A percentile compares a stretch with the other conserved stretches of the same genome.
Conservation (phyloP, 345 rosid genomes). For the Garcia nutans region DNA sequence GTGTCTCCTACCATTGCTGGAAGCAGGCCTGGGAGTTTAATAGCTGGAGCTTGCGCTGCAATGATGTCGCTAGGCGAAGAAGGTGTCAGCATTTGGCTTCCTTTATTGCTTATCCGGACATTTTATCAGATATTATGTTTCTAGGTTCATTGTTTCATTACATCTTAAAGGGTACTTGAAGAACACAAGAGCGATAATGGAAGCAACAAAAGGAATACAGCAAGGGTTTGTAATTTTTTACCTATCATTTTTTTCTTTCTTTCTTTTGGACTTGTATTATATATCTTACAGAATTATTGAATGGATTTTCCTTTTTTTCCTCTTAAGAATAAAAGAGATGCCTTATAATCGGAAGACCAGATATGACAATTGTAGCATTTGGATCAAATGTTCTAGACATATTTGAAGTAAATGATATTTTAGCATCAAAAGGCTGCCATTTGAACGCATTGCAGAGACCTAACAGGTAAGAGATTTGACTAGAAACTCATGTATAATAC, state of each 20-base stretch:
- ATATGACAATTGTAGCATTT: conserved; percentile 84
- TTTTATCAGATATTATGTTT: conserved; percentile 8
- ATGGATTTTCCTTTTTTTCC: conserved; percentile 16
- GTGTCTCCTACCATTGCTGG: conserved; percentile 92
- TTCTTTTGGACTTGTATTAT: not conserved
- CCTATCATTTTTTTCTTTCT: not conserved
- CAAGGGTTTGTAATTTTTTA: conserved; percentile 54
- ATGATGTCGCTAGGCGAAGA: conserved; percentile 80
- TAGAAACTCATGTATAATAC: not conserved
- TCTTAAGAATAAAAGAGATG: conserved; percentile 58
- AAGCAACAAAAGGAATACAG: conserved; percentile 64
- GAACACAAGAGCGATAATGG: conserved; percentile 74
- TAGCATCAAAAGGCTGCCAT: conserved; percentile 95
- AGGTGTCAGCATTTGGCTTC: conserved; percentile 43
- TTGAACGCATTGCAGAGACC: conserved; percentile 92
- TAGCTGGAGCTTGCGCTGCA: conserved; percentile 98
- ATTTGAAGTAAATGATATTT: conserved; percentile 85
- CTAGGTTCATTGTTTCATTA: conserved; percentile 14
- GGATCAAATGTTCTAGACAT: conserved; percentile 72
- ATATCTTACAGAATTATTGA: not conserved
- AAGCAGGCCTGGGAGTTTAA: conserved; percentile 86
- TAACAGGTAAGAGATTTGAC: conserved; percentile 53
- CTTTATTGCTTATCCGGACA: conserved; percentile 13
- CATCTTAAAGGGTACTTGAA: conserved; percentile 64
- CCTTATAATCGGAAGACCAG: conserved; percentile 77